Base-by-base conservation (phyloP, 1,284 basidiomycete species). In the Fomitopsis schrenkii region DNA sequence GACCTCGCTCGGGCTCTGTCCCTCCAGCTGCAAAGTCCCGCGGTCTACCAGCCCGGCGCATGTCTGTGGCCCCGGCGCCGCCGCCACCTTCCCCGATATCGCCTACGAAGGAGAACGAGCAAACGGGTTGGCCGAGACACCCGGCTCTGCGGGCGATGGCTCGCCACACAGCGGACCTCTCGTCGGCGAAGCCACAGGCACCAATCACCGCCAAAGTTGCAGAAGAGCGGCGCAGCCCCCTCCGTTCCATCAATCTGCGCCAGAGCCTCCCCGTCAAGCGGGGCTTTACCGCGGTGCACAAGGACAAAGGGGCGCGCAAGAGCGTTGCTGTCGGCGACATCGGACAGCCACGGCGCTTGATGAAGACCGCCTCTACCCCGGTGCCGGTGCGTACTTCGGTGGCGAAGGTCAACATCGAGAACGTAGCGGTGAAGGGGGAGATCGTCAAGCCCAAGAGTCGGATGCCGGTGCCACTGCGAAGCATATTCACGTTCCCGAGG, bases 391-490 rank as follows among this genome's bases (percentile, higher is more conserved):
- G 41, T 22, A 33, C 28, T 22, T 19, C 42, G 12, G 15, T 14
- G n/a, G 46, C 48, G 12, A 17, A 53, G 45, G 36, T 6, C 15
- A 33, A 44, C 5, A 17, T 33, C 9, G 54, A 55, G 26, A 63
- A 53, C 46, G 58, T 46, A 28, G 41, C 45, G 38, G 58, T n/a
- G 19, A 53, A 55, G 14, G 33, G 62, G 58, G 64, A 65, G 55
- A 62, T 59, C 26, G 35, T 19, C 52, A 44, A 58, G 40, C 59
- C 55, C 48, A 67, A 62, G 65, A 70, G 69, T 62, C 68, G 70
- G 22, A 70, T 72, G 69, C 68, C 69, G 59, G 66, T 66, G 30
- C 68, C 71, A 15, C 66, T 72, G 61, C 66, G 69, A n/a, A 67
- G 59, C 57, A 70, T 73, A 10, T 61, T 71, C 41, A 71, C 68